Evolutionary conservation across 805 yeast genomes (phyloP).

Genomic region (Yamadazyma laniorum): DNA sequence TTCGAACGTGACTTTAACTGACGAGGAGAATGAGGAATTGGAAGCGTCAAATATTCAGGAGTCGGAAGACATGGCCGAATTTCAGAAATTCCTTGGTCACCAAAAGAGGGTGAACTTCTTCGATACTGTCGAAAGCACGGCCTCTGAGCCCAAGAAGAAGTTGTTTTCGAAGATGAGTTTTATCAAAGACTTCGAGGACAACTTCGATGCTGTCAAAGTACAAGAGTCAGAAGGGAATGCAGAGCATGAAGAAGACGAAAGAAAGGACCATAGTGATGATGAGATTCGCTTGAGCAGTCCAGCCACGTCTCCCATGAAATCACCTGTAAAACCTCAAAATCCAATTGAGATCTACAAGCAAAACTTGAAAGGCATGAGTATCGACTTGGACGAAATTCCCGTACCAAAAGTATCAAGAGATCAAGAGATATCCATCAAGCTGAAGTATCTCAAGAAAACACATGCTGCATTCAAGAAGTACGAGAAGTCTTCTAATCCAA

Average conservation of each 20-base stretch:
- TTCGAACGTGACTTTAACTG: slow-evolving; percentile 32
- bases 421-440: slow-evolving; percentile 8
- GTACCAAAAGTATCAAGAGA: slow-evolving; percentile 13
- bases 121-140: slow-evolving; percentile 6
- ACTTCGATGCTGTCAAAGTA: slow-evolving; percentile 22
- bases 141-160: slow-evolving; percentile 7
- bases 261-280: background rate
- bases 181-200: slow-evolving; percentile 34
- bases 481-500: background rate
- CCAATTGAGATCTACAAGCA: slow-evolving; percentile 39
- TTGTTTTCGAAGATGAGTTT: slow-evolving; percentile 32
- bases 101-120: slow-evolving; percentile 30
- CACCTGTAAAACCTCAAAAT: slow-evolving; percentile 16
- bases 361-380: slow-evolving; percentile 20
- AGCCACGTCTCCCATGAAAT: slow-evolving; percentile 8
- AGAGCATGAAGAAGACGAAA: background rate
- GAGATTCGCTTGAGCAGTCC: slow-evolving; percentile 7
- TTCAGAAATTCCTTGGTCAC: slow-evolving; percentile 32
- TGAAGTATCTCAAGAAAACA: slow-evolving; percentile 7
- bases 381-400: slow-evolving; percentile 11
- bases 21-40: slow-evolving; percentile 38
- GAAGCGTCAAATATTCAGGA: slow-evolving; percentile 24
- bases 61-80: slow-evolving; percentile 25
- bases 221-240: background rate
- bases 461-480: background rate